Base-by-base conservation (phyloP, 768 basidiomycete genomes). In the Phylloporus arenicola region DNA sequence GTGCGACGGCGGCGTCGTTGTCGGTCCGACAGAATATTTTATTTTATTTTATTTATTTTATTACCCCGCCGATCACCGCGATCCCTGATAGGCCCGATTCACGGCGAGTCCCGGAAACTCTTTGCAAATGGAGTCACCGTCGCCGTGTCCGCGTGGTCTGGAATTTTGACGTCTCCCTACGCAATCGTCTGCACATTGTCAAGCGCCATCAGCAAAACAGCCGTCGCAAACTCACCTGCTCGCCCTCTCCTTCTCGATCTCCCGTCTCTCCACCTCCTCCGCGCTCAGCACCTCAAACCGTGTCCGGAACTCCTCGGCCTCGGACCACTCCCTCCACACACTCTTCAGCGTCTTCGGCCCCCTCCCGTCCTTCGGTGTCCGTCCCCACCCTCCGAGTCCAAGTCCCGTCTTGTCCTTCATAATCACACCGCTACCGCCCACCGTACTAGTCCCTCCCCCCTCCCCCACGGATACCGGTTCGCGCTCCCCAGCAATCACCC, bases 321-420 rank as follows among this genome's bases (percentile, higher is more conserved):
- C 95, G 30, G 76, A 78, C 92, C 93, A 98, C 64, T 97, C 95
- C 40, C 93, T 72, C 95, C 95, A 98, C 3, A 94, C 87, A 50
- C 93, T 88, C 67, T 81, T 80, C 43, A 97, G 70, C 27, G 78
- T 73, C 68, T 88, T 91, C 8, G 92, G 88, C 2, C 92, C 94
- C 25, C 84, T 72, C 16, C 85, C 87, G 51, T 86, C 86, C 55
- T 78, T 83, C n/a, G 83, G 84, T 20, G 81, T 80, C n/a, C 83
- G 75, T 6, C 83, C 85, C 79, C 84, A 86, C 9, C 80, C 82
- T 4, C 80, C 82, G 3, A 88, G 75, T 3, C 87, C 88, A 19
- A 88, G 71, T 1, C 89, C 91, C 3, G 88, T 89, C 70, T 88
- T 88, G 59, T 89, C 88, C 65, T 89, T 88, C 63, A 86, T 65